phyloP scores from a whole-genome alignment of 106 monocot species.

The Dendrobium officinale region DNA sequence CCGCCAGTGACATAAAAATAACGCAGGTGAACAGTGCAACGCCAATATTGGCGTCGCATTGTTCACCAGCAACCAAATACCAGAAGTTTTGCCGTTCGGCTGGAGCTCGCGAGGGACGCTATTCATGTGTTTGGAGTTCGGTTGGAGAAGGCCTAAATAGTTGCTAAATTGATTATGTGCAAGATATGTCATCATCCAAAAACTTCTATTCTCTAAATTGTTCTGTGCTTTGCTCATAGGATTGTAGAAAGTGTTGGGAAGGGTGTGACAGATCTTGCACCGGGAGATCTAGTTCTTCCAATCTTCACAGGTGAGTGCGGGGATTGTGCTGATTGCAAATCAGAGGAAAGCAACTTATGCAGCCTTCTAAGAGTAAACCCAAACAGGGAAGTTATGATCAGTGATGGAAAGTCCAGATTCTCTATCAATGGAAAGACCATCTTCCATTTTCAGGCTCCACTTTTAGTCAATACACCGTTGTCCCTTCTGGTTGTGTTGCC shows the following conservation, averaged over 20 bases:
- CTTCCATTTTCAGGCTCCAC: slow-evolving; percentile 32
- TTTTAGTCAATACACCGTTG: slow-evolving; percentile 48
- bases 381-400: slow-evolving; percentile 27
- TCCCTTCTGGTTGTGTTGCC: slow-evolving; percentile 33
- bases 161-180: no score
- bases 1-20: no score
- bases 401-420: slow-evolving; percentile 32
- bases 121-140: no score
- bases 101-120: no score
- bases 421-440: slow-evolving; percentile 34
- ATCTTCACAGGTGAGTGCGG: slow-evolving; percentile 63
- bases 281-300: slow-evolving; percentile 68
- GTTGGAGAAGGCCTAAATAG: no score
- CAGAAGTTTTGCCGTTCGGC: no score
- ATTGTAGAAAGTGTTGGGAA: slow-evolving; percentile 80
- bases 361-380: slow-evolving; percentile 29
- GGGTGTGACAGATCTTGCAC: slow-evolving; percentile 56
- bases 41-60: no score
- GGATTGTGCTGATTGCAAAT: slow-evolving; percentile 49
- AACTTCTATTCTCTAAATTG: neutral
- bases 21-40: no score
- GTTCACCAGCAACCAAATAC: no score
- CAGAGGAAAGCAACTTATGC: slow-evolving; percentile 45
- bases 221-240: slow-evolving; percentile 7
- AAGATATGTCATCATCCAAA: no score